Conservation (phyloP, 2,329 filamentous ascomycete species). For the Neonectria punicea region DNA sequence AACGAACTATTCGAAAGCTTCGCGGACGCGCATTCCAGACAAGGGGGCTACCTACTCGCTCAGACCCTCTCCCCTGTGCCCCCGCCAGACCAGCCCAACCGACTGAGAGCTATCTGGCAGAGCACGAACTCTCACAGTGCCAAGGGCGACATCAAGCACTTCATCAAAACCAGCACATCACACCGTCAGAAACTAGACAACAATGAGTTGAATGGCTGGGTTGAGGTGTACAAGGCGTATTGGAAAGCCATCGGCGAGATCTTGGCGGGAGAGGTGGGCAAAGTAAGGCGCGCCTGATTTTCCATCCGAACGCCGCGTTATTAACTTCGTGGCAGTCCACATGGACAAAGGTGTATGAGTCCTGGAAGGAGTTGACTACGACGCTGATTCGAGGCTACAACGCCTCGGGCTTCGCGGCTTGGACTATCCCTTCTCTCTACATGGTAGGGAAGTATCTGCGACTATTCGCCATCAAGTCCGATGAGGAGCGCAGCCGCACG, state of each 20-base stretch:
- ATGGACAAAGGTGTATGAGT: slow-evolving; percentile 85
- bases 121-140: slow-evolving; percentile 74
- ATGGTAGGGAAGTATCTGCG: slow-evolving; percentile 86
- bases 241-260: slow-evolving; percentile 86
- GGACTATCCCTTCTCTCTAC: slow-evolving; percentile 94
- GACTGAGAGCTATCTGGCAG: slow-evolving; percentile 76
- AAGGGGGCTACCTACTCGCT: slow-evolving; percentile 79
- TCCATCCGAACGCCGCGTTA: neutral
- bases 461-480: slow-evolving; percentile 89
- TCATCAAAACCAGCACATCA: slow-evolving; percentile 71
- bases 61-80: slow-evolving; percentile 78
- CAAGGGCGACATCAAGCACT: slow-evolving; percentile 76
- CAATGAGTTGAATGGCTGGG: slow-evolving; percentile 82
- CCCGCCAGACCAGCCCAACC: slow-evolving; percentile 69
- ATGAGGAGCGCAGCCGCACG: slow-evolving; percentile 69
- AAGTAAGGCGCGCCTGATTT: slow-evolving; percentile 42
- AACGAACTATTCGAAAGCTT: slow-evolving; percentile 80
- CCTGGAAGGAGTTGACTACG: slow-evolving; percentile 87
- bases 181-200: slow-evolving; percentile 65
- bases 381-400: slow-evolving; percentile 84
- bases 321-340: slow-evolving; percentile 57
- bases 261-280: slow-evolving; percentile 60
- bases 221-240: slow-evolving; percentile 83
- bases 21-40: slow-evolving; percentile 70
- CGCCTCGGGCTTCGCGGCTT: slow-evolving; percentile 79